A percentile compares a stretch with the other conserved stretches of the same genome.
Evolutionary conservation across 1,139 yeast genomes (phyloP).

Genomic region (Eremothecium sinecaudum): DNA sequence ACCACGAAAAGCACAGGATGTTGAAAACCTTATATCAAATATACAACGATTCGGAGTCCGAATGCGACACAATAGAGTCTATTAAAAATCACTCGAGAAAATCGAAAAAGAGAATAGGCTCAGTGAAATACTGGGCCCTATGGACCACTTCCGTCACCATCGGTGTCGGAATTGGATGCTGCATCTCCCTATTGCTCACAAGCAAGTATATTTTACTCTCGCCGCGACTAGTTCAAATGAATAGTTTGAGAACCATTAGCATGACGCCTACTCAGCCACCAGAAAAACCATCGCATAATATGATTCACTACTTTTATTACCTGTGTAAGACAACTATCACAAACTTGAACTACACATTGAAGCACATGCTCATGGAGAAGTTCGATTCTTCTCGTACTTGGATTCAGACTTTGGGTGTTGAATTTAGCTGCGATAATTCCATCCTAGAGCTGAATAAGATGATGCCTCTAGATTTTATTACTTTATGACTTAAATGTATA

Average conservation of each 20-base stretch:
- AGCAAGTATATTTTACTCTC: conserved; percentile 5
- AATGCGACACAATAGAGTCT: conserved; percentile 14
- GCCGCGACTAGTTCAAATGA: conserved; percentile 1
- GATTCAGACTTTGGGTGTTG: conserved; percentile 2
- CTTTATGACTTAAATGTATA: conserved; percentile 1
- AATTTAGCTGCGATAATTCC: conserved; percentile 2
- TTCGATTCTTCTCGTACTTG: conserved; percentile 5
- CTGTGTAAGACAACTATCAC: conserved; percentile 11
- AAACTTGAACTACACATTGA: conserved; percentile 1
- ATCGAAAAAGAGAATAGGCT: conserved; percentile 8
- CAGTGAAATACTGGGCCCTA: conserved; percentile 18
- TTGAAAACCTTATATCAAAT: conserved; percentile 15
- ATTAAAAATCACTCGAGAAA: conserved; percentile 10
- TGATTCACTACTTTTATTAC: conserved; percentile 12
- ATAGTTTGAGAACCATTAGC: conserved; percentile 1
- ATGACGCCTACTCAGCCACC: conserved; percentile 1
- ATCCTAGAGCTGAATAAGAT: neutral
- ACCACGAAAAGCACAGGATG: conserved; percentile 18
- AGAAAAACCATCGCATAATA: conserved; percentile 8
- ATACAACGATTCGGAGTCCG: conserved; percentile 12
- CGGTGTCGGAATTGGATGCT: conserved; percentile 28
- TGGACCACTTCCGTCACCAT: conserved; percentile 26
- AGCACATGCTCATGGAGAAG: conserved; percentile 1
- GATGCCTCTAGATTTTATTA: conserved; percentile 5
- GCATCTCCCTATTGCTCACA: conserved; percentile 16